Base-by-base conservation (phyloP, 805 yeast genomes). In the Isabelozyma rhagii region DNA sequence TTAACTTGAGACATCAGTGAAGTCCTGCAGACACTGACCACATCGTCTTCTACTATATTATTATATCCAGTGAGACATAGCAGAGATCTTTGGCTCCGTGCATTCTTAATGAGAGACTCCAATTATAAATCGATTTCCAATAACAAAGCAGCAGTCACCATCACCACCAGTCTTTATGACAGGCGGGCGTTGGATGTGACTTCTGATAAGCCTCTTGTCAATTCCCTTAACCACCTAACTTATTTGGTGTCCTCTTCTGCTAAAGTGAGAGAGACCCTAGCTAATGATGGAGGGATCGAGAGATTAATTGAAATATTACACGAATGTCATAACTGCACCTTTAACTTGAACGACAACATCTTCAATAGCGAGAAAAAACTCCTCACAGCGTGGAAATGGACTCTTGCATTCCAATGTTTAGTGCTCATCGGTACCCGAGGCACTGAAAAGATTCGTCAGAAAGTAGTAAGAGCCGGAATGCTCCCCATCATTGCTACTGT, bases 331-430 rank as follows among this genome's bases (percentile, higher is more conserved):
- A 68, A 68, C 55, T 55, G 65, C 43, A 62, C 68, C 6, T 66
- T 59, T 51, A 64, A 60, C 51, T 50, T 60, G 34, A 56, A 49
- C 43, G 74, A 68, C 46, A 64, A 57, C 50, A 63, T 68, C 29
- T 64, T 68, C 53, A 68, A 67, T 52, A 62, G 66, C 45, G 79
- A 74, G 50, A 67, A 62, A 53, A 74, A 71, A 51, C 78, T 84
- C 25, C 74, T 89, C 54, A 75, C 87, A n/a, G 92, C 96, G 0
- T 93, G 97, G 97, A 93, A 93, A 71, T 93, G 99, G 99, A 89
- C 96, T 5, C 72, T 93, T 48, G 89, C 97, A 0, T 84, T 94
- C 62, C 99, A 93, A 71, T 92, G 97, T 64, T 72, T 93, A 49
- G 96, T 93, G 1, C 78, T 90, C 49, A 83, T 93, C 15, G 97